Percentiles rank a stretch among this genome's conserved stretches.
Conservation (phyloP, 768 basidiomycete species). For the Suillus tomentosus region DNA sequence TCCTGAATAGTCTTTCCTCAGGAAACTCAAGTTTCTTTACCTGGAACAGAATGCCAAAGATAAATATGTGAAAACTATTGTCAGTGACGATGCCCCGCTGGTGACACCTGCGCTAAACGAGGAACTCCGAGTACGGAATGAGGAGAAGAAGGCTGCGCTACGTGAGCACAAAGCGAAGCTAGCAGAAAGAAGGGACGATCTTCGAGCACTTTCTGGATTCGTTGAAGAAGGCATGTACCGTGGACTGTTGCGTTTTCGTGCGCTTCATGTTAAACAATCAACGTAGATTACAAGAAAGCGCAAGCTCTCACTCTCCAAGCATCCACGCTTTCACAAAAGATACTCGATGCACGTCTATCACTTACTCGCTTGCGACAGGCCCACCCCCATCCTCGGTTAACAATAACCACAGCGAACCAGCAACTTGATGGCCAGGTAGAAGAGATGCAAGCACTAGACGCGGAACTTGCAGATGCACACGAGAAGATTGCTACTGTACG, state of each 20-base stretch:
- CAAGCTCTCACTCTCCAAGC: conserved; percentile 56
- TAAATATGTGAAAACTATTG: conserved; percentile 83
- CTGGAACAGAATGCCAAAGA: conserved; percentile 90
- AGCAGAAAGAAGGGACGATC: conserved; percentile 61
- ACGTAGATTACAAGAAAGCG: conserved; percentile 60
- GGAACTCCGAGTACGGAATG: conserved; percentile 57
- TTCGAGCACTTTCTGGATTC: conserved; percentile 61
- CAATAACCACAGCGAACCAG: conserved; percentile 71
- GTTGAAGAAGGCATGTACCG: conserved; percentile 63
- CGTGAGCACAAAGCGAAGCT: conserved; percentile 66
- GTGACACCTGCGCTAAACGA: conserved; percentile 83
- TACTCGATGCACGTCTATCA: conserved; percentile 80
- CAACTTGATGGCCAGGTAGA: conserved; percentile 75
- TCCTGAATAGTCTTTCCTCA: conserved; percentile 57
- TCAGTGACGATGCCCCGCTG: conserved; percentile 82
- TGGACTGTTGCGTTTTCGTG: conserved; percentile 4
- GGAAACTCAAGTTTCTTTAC: conserved; percentile 87
- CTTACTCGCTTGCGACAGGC: conserved; percentile 80
- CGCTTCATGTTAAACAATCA: not conserved
- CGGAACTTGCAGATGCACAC: conserved; percentile 58
- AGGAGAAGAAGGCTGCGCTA: conserved; percentile 68
- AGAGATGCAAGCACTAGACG: conserved; percentile 77
- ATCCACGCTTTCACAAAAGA: conserved; percentile 65
- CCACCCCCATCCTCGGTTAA: conserved; percentile 79
- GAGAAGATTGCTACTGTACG: conserved; percentile 54